Evolutionary conservation across 148 eudicot species (phyloP).

Genomic region (Diospyros kaki): DNA sequence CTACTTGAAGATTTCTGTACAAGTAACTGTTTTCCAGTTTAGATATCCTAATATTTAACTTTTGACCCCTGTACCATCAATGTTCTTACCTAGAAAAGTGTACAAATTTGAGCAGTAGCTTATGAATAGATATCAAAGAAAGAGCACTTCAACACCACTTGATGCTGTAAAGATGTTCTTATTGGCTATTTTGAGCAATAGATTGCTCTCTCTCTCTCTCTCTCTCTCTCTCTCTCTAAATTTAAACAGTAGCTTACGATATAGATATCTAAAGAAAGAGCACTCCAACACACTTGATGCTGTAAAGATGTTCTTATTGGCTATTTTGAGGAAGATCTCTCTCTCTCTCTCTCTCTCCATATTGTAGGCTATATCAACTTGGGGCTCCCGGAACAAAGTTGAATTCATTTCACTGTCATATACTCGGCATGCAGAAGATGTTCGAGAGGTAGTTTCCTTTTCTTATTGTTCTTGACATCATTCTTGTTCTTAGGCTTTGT

Average conservation of each 20-base stretch:
- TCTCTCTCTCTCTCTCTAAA: no score
- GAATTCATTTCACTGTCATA: constrained; percentile 50
- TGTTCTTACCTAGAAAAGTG: background rate
- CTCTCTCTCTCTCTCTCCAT: background rate
- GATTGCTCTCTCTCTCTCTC: no score
- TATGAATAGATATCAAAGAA: no score
- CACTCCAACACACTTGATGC: no score
- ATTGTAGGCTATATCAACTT: constrained; percentile 45
- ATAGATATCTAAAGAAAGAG: background rate
- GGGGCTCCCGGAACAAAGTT: constrained; percentile 57
- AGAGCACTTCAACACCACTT: no score
- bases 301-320: no score
- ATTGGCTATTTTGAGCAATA: no score
- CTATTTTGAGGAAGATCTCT: no score
- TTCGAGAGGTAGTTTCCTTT: constrained; percentile 46
- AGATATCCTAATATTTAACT: background rate
- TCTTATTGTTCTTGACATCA: background rate
- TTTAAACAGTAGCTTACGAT: background rate
- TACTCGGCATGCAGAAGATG: constrained; percentile 56
- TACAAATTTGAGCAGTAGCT: background rate
- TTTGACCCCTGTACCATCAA: background rate
- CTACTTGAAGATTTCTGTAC: background rate
- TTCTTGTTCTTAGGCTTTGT: constrained; percentile 7
- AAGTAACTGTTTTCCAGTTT: background rate
- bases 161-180: no score